Conservation (phyloP, 2,329 filamentous ascomycete genomes). For the Pseudogymnoascus sp. region DNA sequence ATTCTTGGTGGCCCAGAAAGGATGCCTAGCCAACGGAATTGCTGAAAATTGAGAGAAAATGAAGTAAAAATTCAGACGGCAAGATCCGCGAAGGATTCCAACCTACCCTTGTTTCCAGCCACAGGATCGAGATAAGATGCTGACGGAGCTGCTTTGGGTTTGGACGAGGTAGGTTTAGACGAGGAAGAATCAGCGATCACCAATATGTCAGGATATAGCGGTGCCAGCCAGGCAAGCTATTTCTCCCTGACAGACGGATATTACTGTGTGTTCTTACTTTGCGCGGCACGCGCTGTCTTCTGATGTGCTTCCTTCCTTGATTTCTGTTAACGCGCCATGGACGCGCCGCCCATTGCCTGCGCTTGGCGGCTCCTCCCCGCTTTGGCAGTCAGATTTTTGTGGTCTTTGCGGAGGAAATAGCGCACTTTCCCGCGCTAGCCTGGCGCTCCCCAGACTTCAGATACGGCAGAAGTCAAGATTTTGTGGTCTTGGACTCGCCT, state of each 20-base stretch:
- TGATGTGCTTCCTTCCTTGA: not conserved
- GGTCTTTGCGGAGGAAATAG: not conserved
- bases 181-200: not conserved
- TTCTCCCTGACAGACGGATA: not conserved
- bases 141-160: not conserved
- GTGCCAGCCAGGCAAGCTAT: not conserved
- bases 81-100: not conserved
- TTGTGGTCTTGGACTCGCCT: not conserved
- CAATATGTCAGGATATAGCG: not conserved
- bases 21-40: not conserved
- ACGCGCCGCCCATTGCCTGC: not conserved
- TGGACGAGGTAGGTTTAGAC: not conserved
- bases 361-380: not conserved
- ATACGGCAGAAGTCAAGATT: not conserved
- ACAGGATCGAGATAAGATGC: not conserved
- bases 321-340: not conserved
- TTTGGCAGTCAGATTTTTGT: not conserved
- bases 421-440: not conserved
- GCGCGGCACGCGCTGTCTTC: not conserved
- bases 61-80: not conserved
- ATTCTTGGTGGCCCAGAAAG: not conserved
- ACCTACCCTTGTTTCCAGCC: not conserved
- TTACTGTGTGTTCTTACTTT: no score
- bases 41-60: not conserved
- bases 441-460: not conserved